A percentile compares a stretch with the other conserved stretches of the same genome.
These are phyloP conservation scores for Hemileccinum rubropunctum DNA, from an alignment of 768 basidiomycete genomes.

Conservation along the genomic window DNA sequence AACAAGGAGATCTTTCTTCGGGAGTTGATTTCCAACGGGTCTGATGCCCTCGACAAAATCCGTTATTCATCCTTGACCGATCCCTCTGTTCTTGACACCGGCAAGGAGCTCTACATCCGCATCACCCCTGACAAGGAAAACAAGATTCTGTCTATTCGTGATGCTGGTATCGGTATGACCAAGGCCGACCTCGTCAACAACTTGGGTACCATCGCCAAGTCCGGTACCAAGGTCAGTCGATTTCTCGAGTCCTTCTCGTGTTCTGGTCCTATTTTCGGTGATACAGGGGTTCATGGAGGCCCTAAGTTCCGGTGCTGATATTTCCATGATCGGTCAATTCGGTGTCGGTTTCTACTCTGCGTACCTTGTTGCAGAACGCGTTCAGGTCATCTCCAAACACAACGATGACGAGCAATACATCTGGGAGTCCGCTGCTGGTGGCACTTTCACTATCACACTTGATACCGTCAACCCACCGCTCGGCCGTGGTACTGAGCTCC, in stretches of 20 bases:
- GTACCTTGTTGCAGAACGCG: slow-evolving; percentile 97
- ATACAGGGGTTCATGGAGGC: slow-evolving; percentile 98
- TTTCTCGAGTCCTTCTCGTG: neutral
- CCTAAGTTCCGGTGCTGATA: slow-evolving; percentile 82
- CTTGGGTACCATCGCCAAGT: slow-evolving; percentile 94
- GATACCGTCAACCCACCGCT: slow-evolving; percentile 89
- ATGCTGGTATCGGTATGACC: slow-evolving; percentile 99
- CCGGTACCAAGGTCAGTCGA: slow-evolving; percentile 75
- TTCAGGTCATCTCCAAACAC: slow-evolving; percentile 99
- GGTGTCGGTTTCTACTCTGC: slow-evolving; percentile 99
- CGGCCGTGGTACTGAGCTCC: slow-evolving; percentile 91
- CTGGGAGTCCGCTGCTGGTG: slow-evolving; percentile 99
- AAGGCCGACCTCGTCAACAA: slow-evolving; percentile 99
- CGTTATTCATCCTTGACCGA: slow-evolving; percentile 96
- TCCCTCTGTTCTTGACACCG: slow-evolving; percentile 81
- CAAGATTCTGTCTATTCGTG: slow-evolving; percentile 86
- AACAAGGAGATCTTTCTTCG: slow-evolving; percentile 99
- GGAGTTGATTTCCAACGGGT: slow-evolving; percentile 94
- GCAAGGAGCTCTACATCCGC: slow-evolving; percentile 92
- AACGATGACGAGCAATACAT: slow-evolving; percentile 99
- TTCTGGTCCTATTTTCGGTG: slow-evolving; percentile 10
- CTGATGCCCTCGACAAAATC: slow-evolving; percentile 99
- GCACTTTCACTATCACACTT: slow-evolving; percentile 97
- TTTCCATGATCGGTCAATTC: slow-evolving; percentile 98
- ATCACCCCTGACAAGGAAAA: slow-evolving; percentile 96